A percentile compares a stretch with the other conserved stretches of the same genome.
These are phyloP conservation scores for Discostella stelligeroides DNA, from an alignment of 108 stramenopile species.

Conservation along the genomic window DNA sequence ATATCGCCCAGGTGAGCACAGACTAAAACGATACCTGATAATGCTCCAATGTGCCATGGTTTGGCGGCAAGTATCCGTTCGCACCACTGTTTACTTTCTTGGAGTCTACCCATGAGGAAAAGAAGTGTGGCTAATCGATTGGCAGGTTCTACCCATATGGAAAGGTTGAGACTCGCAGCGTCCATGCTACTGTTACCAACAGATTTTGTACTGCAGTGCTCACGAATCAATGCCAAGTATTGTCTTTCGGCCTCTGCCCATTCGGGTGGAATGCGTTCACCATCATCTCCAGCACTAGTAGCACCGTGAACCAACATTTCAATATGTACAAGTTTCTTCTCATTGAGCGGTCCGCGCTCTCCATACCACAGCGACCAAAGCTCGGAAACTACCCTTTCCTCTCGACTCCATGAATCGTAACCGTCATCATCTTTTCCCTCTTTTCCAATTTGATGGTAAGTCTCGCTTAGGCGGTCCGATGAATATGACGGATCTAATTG, in stretches of 20 bases:
- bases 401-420: conserved; percentile 1
- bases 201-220: conserved; percentile 44
- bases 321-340: conserved; percentile 18
- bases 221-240: conserved; percentile 53
- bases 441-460: neutral
- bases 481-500: conserved; percentile 31
- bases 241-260: conserved; percentile 62
- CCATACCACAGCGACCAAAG: conserved; percentile 47
- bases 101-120: conserved; percentile 58
- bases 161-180: conserved; percentile 20
- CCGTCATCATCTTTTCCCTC: conserved; percentile 8
- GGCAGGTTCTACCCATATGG: conserved; percentile 71
- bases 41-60: conserved; percentile 85
- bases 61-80: conserved; percentile 67
- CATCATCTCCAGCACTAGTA: conserved; percentile 6
- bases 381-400: conserved; percentile 16
- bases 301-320: conserved; percentile 39
- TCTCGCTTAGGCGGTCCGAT: neutral
- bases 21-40: conserved; percentile 74
- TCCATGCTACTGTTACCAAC: conserved; percentile 7
- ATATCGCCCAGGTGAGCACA: conserved; percentile 55
- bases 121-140: conserved; percentile 79
- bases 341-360: conserved; percentile 31
- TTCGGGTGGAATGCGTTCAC: conserved; percentile 9
- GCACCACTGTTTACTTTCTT: conserved; percentile 61